Evolutionary conservation across 768 basidiomycete species (phyloP).

Genomic region (Phaeotremella skinneri): DNA sequence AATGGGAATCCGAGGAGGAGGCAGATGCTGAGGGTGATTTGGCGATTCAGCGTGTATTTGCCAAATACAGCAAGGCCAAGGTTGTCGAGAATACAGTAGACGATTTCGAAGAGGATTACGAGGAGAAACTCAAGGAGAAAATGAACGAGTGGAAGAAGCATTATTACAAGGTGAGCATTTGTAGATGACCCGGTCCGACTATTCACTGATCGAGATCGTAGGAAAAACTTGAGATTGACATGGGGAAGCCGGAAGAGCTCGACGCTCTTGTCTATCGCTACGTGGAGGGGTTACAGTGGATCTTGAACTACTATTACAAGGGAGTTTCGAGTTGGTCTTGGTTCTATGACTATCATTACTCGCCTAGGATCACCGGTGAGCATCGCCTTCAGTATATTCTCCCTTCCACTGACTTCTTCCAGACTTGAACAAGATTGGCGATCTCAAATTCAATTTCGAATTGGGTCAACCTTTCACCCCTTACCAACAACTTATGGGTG

Average conservation of each 20-base stretch:
- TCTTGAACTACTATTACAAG: slow-evolving; percentile 97
- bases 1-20: slow-evolving; percentile 46
- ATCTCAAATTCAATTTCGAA: slow-evolving; percentile 81
- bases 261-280: slow-evolving; percentile 72
- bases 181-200: slow-evolving; percentile 1
- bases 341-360: slow-evolving; percentile 99
- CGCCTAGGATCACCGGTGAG: slow-evolving; percentile 90
- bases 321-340: slow-evolving; percentile 98
- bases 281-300: slow-evolving; percentile 95
- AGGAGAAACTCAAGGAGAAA: slow-evolving; percentile 69
- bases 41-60: slow-evolving; percentile 77
- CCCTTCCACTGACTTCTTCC: slow-evolving; percentile 12
- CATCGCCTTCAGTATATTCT: slow-evolving; percentile 1
- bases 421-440: slow-evolving; percentile 65
- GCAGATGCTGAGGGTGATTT: slow-evolving; percentile 67
- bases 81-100: slow-evolving; percentile 64
- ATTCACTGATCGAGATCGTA: slow-evolving; percentile 49
- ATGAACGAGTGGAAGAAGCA: slow-evolving; percentile 88
- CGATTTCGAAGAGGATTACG: slow-evolving; percentile 73
- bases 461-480: slow-evolving; percentile 87
- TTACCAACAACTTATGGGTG: slow-evolving; percentile 97
- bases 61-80: slow-evolving; percentile 83
- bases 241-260: slow-evolving; percentile 64
- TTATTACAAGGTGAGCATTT: slow-evolving; percentile 73
- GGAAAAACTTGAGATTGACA: slow-evolving; percentile 84